Conservation (phyloP, 257 asterid species). For the Oldenlandia corymbosa region DNA sequence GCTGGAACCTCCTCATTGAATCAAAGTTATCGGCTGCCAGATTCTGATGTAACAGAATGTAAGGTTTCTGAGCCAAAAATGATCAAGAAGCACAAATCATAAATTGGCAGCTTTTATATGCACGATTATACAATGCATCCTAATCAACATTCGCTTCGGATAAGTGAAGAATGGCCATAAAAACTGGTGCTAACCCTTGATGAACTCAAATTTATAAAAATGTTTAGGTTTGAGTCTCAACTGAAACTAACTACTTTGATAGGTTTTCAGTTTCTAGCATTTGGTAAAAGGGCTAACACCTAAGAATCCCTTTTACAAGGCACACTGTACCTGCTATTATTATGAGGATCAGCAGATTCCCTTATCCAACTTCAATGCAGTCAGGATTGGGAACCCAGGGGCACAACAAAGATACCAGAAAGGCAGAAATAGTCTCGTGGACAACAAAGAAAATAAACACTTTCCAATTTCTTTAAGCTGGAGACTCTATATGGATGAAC, state of each 20-base stretch:
- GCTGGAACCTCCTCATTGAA: not conserved
- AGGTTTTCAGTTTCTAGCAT: not conserved
- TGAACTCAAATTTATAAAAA: not conserved
- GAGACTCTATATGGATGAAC: not conserved
- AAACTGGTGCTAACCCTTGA: not conserved
- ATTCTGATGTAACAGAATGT: not conserved
- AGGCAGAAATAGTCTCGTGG: not conserved
- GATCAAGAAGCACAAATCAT: not conserved
- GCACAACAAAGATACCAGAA: not conserved
- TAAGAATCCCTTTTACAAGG: not conserved
- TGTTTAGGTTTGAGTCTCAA: too few species aligned
- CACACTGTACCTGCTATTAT: not conserved
- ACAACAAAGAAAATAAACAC: not conserved
- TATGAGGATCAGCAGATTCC: too few species aligned
- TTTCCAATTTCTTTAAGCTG: not conserved
- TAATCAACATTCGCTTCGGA: not conserved
- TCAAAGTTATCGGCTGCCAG: slow-evolving; percentile 9
- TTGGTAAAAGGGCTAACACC: not conserved
- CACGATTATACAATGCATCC: not conserved
- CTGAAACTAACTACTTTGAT: too few species aligned
- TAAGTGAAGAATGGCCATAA: not conserved
- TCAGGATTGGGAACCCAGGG: too few species aligned
- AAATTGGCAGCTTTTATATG: not conserved
- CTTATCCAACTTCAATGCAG: too few species aligned
- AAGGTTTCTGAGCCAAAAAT: not conserved